Evolutionary conservation across 169 alveolate genomes (phyloP).

Genomic region (Plasmodium coatneyi): DNA sequence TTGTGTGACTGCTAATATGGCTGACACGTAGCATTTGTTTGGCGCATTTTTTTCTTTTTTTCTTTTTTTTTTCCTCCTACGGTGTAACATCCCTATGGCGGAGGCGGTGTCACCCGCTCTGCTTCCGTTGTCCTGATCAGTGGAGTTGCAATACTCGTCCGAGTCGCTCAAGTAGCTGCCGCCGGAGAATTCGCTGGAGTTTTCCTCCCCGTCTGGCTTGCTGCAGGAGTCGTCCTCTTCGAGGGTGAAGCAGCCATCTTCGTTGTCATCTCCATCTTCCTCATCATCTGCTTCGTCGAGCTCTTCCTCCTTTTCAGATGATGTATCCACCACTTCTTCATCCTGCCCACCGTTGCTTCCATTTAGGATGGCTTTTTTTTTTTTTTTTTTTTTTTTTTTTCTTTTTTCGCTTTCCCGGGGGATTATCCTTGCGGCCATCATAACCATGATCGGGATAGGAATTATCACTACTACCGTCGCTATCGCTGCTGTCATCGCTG

Average conservation of each 20-base stretch:
- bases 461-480: not conserved
- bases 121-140: not conserved
- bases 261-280: not conserved
- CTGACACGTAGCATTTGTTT: constrained; percentile 56
- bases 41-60: not conserved
- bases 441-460: not conserved
- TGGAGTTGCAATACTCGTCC: not conserved
- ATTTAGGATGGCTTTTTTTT: not conserved
- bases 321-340: not conserved
- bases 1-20: constrained; percentile 70
- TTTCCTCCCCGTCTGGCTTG: not conserved
- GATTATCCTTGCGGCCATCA: not conserved
- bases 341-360: not conserved
- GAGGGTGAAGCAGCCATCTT: not conserved
- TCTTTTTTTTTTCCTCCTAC: not conserved
- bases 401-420: not conserved
- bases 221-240: not conserved
- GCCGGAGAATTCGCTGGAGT: constrained; percentile 4
- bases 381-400: not conserved
- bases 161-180: constrained; percentile 20
- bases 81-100: not conserved
- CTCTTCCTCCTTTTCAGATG: not conserved
- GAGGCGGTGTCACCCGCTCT: not conserved
- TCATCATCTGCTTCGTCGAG: too few species aligned
- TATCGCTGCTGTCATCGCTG: not conserved